Evolutionary conservation across 2,329 filamentous ascomycete genomes (phyloP), one percentile per base, ranked within the genome.

Genomic region (Apiospora rasikravindrae): DNA sequence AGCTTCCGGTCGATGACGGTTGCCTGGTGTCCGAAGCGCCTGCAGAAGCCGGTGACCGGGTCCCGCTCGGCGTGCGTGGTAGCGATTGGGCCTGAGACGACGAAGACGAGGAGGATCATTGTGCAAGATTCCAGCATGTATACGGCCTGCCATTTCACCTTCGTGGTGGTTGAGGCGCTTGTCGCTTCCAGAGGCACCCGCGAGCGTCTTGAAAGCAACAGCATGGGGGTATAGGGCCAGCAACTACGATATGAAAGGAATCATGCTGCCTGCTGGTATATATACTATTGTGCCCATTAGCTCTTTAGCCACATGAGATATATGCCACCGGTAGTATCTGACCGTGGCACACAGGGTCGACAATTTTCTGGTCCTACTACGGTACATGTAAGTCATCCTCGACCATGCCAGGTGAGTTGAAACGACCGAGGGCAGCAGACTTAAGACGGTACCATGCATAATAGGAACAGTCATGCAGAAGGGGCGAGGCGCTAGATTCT

Each of bases 11-110:
- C 88, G 66, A 92, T 84, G 13, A 91, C 83, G 8, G 90, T 85
- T 10, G 88, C 89, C 77, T 91, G 88, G 77, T 92, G 90, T 64
- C 87, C 88, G 80, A 86, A 88, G 72, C 86, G 81, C 66, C 86
- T 81, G 75, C 86, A 88, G 71, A 88, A 91, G 78, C 89, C 84
- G 33, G 80, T 82, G 68, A 91, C 81, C 4, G 88, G 88, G 76
- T 90, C 84, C 26, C 14, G 10, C 19, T 51, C 26, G 16, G 53
- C 49, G 7, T 67, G 19, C 26, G 47, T 51, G n/a, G 19, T 42
- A 37, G 47, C 29, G 6, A 57, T 22, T 16, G 68, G 37, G 66
- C 33, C 19, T n/a, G n/a, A 19, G 22, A 64, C 29, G 19, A 64
- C 11, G 29, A 40, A n/a, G 37, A 19, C 22, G 33, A 64, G 8